Percentiles rank a stretch among this genome's conserved stretches.
Evolutionary conservation across 2,329 filamentous ascomycete genomes (phyloP).

Genomic region (Ophiostoma piceae): DNA sequence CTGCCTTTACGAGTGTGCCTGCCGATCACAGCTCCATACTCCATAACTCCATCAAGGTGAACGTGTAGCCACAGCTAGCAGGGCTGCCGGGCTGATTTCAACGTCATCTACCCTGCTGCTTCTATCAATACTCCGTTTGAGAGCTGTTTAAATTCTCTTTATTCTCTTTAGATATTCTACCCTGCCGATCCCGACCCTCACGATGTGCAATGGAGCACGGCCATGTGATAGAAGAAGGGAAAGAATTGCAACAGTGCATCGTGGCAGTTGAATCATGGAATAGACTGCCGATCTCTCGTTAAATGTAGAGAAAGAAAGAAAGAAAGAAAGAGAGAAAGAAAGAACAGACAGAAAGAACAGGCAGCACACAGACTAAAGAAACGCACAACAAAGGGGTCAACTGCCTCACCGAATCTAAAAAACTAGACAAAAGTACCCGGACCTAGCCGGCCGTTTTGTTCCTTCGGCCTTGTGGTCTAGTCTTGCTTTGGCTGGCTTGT

Average conservation of each 20-base stretch:
- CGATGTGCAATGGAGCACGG: background rate
- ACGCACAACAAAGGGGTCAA: background rate
- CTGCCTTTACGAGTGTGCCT: background rate
- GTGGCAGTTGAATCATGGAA: background rate
- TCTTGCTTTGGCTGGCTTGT: background rate
- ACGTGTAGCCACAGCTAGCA: no score
- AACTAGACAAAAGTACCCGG: background rate
- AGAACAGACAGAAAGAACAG: background rate
- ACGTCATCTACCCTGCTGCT: background rate
- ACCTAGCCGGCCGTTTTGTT: background rate
- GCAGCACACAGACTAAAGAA: background rate
- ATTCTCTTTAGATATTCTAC: background rate
- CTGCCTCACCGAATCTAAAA: background rate
- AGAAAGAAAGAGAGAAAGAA: background rate
- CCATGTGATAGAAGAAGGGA: background rate
- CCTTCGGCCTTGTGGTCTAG: background rate
- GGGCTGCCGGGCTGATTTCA: background rate
- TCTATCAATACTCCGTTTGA: background rate
- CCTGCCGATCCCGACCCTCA: background rate
- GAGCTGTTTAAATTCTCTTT: background rate
- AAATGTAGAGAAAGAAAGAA: no score
- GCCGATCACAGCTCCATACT: background rate
- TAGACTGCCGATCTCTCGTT: background rate
- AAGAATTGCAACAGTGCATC: background rate
- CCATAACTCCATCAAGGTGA: background rate